Percentiles rank a stretch among this genome's conserved stretches.
These are phyloP conservation scores for Talaromyces sp. DNA, from an alignment of 2,329 filamentous ascomycete genomes.

Conservation along the genomic window DNA sequence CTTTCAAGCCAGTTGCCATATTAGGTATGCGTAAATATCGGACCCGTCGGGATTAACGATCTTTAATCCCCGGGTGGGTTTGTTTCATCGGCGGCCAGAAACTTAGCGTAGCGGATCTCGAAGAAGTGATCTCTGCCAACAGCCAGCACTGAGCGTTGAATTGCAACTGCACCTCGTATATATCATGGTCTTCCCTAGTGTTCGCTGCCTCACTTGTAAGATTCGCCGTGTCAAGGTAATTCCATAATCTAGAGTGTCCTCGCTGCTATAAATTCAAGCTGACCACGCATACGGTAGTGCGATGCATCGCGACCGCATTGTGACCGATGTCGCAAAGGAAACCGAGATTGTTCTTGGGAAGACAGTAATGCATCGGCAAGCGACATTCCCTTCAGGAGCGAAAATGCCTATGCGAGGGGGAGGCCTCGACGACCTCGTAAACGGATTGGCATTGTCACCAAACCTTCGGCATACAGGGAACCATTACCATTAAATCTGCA, in stretches of 20 bases:
- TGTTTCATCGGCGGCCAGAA: neutral
- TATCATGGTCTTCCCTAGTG: constrained; percentile 20
- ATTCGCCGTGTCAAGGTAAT: constrained; percentile 23
- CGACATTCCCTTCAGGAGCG: constrained; percentile 21
- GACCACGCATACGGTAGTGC: constrained; percentile 19
- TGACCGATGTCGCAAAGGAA: constrained; percentile 23
- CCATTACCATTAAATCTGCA: neutral
- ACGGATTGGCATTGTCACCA: neutral
- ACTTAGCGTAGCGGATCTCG: neutral
- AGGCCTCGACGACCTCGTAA: constrained; percentile 22
- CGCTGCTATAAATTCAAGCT: neutral
- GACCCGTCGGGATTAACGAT: neutral
- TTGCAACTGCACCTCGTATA: neutral
- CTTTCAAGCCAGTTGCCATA: neutral
- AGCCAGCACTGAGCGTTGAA: neutral
- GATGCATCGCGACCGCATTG: constrained; percentile 20
- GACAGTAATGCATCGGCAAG: constrained; percentile 15
- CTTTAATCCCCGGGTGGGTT: neutral
- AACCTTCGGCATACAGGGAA: neutral
- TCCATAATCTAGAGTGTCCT: neutral
- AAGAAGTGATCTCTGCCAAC: too few relatives aligned
- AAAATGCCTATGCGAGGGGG: constrained; percentile 26
- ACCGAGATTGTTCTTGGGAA: constrained; percentile 23
- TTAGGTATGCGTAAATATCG: neutral
- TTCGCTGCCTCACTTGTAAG: constrained; percentile 23